phyloP scores from a whole-genome alignment of 176 grass and related monocot species.

The Musa beccarii region DNA sequence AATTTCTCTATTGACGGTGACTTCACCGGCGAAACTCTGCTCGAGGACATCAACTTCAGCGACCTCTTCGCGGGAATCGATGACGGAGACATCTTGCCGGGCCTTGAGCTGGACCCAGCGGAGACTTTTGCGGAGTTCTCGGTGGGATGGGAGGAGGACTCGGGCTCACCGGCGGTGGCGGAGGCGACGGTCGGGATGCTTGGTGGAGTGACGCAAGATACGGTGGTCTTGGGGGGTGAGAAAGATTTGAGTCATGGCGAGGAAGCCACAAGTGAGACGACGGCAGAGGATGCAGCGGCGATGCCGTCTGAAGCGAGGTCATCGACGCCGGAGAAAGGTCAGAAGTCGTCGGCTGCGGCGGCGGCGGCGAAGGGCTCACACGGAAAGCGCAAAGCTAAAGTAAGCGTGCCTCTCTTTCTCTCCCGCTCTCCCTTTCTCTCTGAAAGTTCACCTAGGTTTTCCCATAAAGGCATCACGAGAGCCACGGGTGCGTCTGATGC shows the following conservation, averaged over 20 bases:
- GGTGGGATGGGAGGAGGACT: background rate
- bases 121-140: constrained; percentile 75
- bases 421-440: background rate
- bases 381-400: constrained; percentile 74
- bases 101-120: constrained; percentile 77
- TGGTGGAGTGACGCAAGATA: constrained; percentile 8
- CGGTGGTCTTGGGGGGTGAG: background rate
- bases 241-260: constrained; percentile 16
- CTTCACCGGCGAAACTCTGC: constrained; percentile 29
- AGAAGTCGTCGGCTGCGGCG: constrained; percentile 21
- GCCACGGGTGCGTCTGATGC: background rate
- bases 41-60: constrained; percentile 83
- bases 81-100: constrained; percentile 68
- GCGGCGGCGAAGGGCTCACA: constrained; percentile 35
- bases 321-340: constrained; percentile 36
- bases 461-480: background rate
- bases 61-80: constrained; percentile 56
- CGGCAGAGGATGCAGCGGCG: constrained; percentile 20
- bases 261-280: constrained; percentile 9
- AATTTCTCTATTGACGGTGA: constrained; percentile 26
- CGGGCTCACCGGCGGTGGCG: background rate
- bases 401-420: constrained; percentile 17
- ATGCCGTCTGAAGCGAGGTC: constrained; percentile 29
- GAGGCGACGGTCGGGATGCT: background rate
- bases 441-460: background rate